phyloP scores from a whole-genome alignment of 805 yeast genomes.

The Kuraishia hungarica region DNA sequence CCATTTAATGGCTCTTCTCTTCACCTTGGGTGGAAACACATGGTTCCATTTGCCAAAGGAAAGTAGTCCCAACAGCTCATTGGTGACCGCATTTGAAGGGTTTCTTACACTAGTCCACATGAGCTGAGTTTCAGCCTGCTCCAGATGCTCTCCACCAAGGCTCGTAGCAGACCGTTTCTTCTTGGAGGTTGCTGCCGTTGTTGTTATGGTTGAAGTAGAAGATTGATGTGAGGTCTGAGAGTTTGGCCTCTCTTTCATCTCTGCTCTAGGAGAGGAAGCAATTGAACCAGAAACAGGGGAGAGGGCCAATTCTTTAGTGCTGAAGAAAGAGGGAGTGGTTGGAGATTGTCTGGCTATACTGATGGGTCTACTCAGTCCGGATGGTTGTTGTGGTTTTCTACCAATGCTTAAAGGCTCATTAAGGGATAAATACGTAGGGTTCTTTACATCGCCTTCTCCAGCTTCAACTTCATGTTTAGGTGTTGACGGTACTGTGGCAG shows the following conservation, averaged over 20 bases:
- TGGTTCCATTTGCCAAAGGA: slow-evolving; percentile 87
- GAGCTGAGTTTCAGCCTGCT: slow-evolving; percentile 6
- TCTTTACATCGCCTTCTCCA: background rate
- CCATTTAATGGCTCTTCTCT: slow-evolving; percentile 77
- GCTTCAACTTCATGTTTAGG: slow-evolving; percentile 7
- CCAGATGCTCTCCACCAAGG: slow-evolving; percentile 4
- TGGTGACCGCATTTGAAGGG: slow-evolving; percentile 63
- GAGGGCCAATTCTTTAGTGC: background rate
- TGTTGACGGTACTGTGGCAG: slow-evolving; percentile 11
- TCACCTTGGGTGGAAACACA: slow-evolving; percentile 70
- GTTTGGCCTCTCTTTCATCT: background rate
- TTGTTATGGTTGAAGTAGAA: too few relatives aligned
- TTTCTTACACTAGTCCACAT: slow-evolving; percentile 63
- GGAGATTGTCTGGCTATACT: background rate
- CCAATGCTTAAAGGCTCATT: background rate
- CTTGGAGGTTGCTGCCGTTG: background rate
- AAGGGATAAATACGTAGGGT: background rate
- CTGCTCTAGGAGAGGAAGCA: background rate
- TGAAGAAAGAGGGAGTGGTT: background rate
- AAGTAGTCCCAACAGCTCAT: slow-evolving; percentile 44
- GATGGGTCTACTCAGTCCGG: background rate
- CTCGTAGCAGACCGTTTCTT: slow-evolving; percentile 1
- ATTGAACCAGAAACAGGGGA: background rate
- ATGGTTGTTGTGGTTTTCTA: background rate
- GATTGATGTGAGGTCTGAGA: background rate